Evolutionary conservation across 768 basidiomycete species (phyloP).

Genomic region (Boletus fagicola): DNA sequence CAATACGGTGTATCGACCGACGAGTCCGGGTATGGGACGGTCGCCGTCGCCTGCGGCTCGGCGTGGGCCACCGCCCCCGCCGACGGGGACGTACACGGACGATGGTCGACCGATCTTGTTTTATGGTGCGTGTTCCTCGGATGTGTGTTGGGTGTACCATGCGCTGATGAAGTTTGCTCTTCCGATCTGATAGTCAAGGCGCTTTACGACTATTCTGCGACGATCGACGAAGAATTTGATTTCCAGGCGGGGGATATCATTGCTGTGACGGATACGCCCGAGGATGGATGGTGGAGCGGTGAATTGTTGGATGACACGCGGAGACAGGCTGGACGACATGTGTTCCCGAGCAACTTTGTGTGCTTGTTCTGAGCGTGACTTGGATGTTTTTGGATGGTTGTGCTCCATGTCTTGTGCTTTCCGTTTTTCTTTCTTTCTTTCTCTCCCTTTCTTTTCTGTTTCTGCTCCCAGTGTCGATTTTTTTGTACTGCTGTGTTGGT

Average conservation of each 20-base stretch:
- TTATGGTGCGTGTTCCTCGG: conserved; percentile 61
- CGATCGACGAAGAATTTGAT: conserved; percentile 91
- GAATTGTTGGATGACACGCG: conserved; percentile 76
- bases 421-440: neutral
- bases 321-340: conserved; percentile 66
- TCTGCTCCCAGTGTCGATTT: neutral
- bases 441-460: neutral
- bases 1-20: conserved; percentile 37
- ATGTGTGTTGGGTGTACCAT: neutral
- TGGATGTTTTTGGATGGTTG: neutral
- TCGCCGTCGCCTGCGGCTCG: conserved; percentile 51
- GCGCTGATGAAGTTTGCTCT: neutral
- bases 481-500: neutral
- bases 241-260: conserved; percentile 96
- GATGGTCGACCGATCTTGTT: conserved; percentile 82
- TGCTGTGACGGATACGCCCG: conserved; percentile 89
- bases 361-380: conserved; percentile 57
- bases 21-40: conserved; percentile 42
- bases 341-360: conserved; percentile 90
- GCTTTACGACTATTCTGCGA: conserved; percentile 80
- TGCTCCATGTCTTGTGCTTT: neutral
- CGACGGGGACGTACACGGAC: conserved; percentile 79
- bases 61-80: conserved; percentile 37
- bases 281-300: conserved; percentile 98
- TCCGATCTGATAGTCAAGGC: conserved; percentile 64